These are phyloP conservation scores for Harrya chromipes DNA, from an alignment of 768 basidiomycete genomes.

Conservation along the genomic window DNA sequence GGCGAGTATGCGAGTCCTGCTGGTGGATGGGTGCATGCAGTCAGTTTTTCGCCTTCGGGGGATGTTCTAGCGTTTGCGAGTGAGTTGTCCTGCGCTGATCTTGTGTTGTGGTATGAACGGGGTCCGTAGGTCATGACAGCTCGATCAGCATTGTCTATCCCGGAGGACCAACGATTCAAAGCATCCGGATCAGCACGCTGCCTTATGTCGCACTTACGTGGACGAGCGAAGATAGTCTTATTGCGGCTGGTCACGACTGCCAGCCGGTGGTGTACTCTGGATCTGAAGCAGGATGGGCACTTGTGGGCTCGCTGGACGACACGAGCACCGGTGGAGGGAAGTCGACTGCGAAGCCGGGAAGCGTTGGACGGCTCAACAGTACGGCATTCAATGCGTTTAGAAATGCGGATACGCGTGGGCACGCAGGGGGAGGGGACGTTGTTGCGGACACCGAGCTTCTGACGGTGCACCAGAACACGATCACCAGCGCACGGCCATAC, in stretches of 20 bases:
- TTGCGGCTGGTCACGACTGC: conserved; percentile 97
- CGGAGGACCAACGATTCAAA: conserved; percentile 65
- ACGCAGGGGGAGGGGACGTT: conserved; percentile 31
- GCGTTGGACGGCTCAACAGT: conserved; percentile 79
- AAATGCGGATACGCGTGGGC: conserved; percentile 79
- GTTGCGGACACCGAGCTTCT: conserved; percentile 67
- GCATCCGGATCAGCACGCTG: conserved; percentile 71
- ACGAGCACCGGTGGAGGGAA: conserved; percentile 41
- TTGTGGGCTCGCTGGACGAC: conserved; percentile 82
- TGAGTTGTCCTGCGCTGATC: conserved; percentile 38
- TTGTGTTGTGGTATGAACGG: neutral
- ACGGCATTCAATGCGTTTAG: conserved; percentile 94
- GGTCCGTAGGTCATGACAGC: conserved; percentile 84
- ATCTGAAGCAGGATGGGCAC: conserved; percentile 71
- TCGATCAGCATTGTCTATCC: conserved; percentile 93
- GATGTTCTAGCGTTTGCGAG: conserved; percentile 90
- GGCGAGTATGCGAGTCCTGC: conserved; percentile 87
- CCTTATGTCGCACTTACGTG: conserved; percentile 85
- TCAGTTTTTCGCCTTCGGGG: conserved; percentile 96
- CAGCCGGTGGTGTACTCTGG: conserved; percentile 89
- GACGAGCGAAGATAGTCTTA: conserved; percentile 75
- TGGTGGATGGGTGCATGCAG: conserved; percentile 96
- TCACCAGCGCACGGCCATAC: conserved; percentile 85
- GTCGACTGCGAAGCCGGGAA: conserved; percentile 39
- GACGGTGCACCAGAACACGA: conserved; percentile 98